Evolutionary conservation across 768 basidiomycete species (phyloP).

Genomic region (Mycena galopus): DNA sequence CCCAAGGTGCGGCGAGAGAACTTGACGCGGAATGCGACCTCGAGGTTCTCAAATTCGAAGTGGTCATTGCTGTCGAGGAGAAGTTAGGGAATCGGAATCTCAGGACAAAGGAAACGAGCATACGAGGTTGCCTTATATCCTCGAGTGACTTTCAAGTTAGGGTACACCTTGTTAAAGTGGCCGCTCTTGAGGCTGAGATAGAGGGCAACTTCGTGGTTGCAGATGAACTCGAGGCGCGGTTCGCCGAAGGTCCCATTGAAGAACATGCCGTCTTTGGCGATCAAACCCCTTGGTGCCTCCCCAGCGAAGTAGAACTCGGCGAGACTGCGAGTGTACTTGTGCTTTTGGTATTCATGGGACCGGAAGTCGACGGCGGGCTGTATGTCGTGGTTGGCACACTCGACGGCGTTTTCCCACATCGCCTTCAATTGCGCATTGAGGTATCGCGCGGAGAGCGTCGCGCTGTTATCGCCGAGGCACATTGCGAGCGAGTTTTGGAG

Average conservation of each 20-base stretch:
- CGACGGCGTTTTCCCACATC: slow-evolving; percentile 22
- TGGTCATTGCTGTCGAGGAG: slow-evolving; percentile 5
- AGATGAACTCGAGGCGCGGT: slow-evolving; percentile 38
- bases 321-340: slow-evolving; percentile 24
- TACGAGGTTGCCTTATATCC: neutral
- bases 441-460: slow-evolving; percentile 16
- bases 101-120: neutral
- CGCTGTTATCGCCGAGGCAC: slow-evolving; percentile 22
- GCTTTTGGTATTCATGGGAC: neutral
- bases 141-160: slow-evolving; percentile 7
- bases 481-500: neutral
- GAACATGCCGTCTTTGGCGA: slow-evolving; percentile 28
- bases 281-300: neutral
- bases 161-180: slow-evolving; percentile 34
- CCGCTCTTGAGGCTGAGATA: slow-evolving; percentile 34
- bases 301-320: slow-evolving; percentile 20
- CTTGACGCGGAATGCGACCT: slow-evolving; percentile 17
- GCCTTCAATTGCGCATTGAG: slow-evolving; percentile 25
- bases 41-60: neutral
- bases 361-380: neutral
- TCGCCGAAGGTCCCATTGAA: slow-evolving; percentile 32
- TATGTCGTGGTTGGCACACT: slow-evolving; percentile 14
- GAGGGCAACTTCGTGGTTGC: slow-evolving; percentile 32
- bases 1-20: slow-evolving; percentile 24
- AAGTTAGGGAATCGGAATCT: neutral